Conservation (phyloP, 208 protist species). For the Borovskyia barvae region DNA sequence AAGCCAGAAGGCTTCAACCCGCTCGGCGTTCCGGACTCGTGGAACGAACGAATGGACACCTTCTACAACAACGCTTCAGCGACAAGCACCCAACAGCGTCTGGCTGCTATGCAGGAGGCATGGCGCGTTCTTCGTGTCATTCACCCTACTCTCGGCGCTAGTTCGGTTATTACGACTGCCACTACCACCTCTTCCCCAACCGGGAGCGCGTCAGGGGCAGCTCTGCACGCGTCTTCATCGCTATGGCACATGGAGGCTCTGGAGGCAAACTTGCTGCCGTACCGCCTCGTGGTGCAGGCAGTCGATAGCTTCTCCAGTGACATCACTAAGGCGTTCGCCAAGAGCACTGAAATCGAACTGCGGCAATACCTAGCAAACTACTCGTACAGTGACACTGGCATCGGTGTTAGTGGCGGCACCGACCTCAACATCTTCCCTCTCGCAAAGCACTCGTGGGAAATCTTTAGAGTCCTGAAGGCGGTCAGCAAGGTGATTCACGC, state of each 20-base stretch:
- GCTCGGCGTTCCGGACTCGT: slow-evolving; percentile 89
- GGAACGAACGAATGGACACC: slow-evolving; percentile 88
- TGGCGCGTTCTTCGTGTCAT: slow-evolving; percentile 37
- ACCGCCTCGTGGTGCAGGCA: slow-evolving; percentile 37
- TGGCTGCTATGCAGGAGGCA: slow-evolving; percentile 48
- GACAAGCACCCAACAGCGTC: slow-evolving; percentile 46
- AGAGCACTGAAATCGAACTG: slow-evolving; percentile 48
- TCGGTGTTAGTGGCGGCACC: background rate
- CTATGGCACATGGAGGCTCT: slow-evolving; percentile 18
- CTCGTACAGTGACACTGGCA: slow-evolving; percentile 10
- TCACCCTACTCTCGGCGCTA: slow-evolving; percentile 8
- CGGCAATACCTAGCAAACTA: slow-evolving; percentile 14
- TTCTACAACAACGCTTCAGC: slow-evolving; percentile 77
- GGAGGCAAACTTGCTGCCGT: slow-evolving; percentile 22
- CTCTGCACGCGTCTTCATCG: background rate
- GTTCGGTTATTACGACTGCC: background rate
- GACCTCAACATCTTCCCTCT: slow-evolving; percentile 10
- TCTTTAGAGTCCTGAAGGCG: slow-evolving; percentile 60
- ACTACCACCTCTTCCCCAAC: background rate
- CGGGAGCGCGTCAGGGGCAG: background rate
- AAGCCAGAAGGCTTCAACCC: slow-evolving; percentile 88
- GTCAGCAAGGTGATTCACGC: slow-evolving; percentile 70
- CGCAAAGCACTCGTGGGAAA: slow-evolving; percentile 38
- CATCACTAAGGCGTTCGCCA: slow-evolving; percentile 43
- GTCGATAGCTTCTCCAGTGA: slow-evolving; percentile 56